These are phyloP conservation scores for Colletotrichum sp. DNA, from an alignment of 2,329 filamentous ascomycete species.

Conservation along the genomic window DNA sequence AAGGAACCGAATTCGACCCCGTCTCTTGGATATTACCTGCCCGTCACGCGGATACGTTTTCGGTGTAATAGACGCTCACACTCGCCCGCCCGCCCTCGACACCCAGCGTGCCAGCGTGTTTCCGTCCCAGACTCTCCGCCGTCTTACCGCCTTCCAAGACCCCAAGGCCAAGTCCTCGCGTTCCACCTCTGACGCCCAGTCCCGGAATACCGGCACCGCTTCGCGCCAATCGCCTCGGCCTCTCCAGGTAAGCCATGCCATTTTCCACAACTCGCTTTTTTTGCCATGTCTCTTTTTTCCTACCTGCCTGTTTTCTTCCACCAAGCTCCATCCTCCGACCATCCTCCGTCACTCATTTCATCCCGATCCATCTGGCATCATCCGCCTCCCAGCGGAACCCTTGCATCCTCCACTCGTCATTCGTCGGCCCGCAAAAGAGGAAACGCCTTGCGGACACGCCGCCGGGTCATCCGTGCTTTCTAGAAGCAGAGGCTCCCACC, in stretches of 20 bases:
- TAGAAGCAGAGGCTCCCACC: not conserved
- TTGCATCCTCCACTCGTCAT: not conserved
- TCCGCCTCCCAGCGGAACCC: not conserved
- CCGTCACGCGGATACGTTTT: not conserved
- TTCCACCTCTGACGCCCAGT: slow-evolving; percentile 12
- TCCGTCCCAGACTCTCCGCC: slow-evolving; percentile 11
- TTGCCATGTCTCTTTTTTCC: not conserved
- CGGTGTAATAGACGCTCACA: not conserved
- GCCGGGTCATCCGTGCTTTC: slow-evolving; percentile 7
- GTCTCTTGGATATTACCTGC: not conserved
- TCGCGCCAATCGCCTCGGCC: slow-evolving; percentile 6
- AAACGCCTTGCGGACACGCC: not conserved
- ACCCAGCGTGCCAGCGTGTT: not conserved
- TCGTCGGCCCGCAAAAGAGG: not conserved
- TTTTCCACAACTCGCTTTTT: not conserved
- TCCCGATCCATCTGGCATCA: not conserved
- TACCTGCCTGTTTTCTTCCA: not conserved
- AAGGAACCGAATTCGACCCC: not conserved
- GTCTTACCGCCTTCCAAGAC: slow-evolving; percentile 5
- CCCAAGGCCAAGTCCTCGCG: not conserved
- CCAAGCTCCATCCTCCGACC: not conserved
- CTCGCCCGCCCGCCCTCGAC: not conserved
- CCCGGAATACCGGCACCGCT: slow-evolving; percentile 13
- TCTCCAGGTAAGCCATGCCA: slow-evolving; percentile 15
- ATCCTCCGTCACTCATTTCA: not conserved